A percentile compares a stretch with the other conserved stretches of the same genome.
These are phyloP conservation scores for Pythium plurisporium DNA, from an alignment of 352 stramenopile genomes.

Conservation along the genomic window DNA sequence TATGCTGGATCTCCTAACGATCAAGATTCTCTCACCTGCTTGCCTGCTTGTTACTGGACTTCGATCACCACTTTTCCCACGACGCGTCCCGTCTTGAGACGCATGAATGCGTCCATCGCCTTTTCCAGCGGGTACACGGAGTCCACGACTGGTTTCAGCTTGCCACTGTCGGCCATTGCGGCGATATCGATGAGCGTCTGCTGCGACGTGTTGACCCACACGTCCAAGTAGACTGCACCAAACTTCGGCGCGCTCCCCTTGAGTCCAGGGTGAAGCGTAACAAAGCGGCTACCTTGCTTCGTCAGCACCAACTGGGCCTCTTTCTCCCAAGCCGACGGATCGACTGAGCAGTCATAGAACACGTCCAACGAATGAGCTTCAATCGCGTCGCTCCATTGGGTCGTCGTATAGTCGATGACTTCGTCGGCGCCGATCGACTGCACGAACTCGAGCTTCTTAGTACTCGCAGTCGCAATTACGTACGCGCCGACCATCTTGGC, in stretches of 20 bases:
- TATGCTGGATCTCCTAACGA: no score
- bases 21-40: no score
- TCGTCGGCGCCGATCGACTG: conserved; percentile 34
- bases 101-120: conserved; percentile 34
- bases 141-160: conserved; percentile 34
- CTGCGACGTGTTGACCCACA: conserved; percentile 19
- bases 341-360: conserved; percentile 24
- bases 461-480: conserved; percentile 30
- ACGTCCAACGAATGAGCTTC: conserved; percentile 18
- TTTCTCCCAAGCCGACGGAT: conserved; percentile 31
- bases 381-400: conserved; percentile 29
- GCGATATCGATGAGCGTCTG: conserved; percentile 33
- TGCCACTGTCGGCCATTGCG: conserved; percentile 30
- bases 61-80: conserved; percentile 30
- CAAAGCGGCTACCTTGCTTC: conserved; percentile 35
- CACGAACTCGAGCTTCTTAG: conserved; percentile 31
- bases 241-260: conserved; percentile 48
- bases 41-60: no score
- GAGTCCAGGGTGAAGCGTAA: conserved; percentile 28
- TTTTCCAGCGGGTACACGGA: conserved; percentile 41
- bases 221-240: conserved; percentile 27
- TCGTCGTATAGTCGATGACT: conserved; percentile 38
- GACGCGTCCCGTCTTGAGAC: conserved; percentile 39
- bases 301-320: conserved; percentile 33
- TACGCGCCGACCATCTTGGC: conserved; percentile 24